Base-by-base conservation (phyloP, 805 yeast genomes). In the Schizosaccharomyces japonicus region DNA sequence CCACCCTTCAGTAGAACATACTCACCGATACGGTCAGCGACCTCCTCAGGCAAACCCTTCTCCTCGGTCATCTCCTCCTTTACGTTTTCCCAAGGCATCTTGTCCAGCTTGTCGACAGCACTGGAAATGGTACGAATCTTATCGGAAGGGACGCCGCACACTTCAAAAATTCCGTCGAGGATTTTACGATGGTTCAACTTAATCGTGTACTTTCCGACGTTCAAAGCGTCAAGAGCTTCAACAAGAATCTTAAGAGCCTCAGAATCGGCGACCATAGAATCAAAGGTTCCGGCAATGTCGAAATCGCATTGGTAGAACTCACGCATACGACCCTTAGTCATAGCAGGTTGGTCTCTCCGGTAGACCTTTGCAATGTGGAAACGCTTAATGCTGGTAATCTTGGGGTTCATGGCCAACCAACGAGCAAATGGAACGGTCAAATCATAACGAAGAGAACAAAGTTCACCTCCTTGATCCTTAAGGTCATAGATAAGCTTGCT, bases 261-360 rank as follows among this genome's bases (percentile, higher is more conserved):
- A 6, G 95, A 76, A 61, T 90, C 99, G 23, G 98, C 94, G 44
- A 90, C 90, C 98, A 90, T 90, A 27, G 76, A 58, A 58, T 90
- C 98, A 61, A 80, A 87, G 49, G 62, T 64, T 48, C 99, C 99
- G 21, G 99, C 99, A 58, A 90, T 69, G 63, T 90, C 99, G 57
- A 90, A 81, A 66, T 90, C 99, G 69, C 99, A 90, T 66, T 90
- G 99, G 64, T 90, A 90, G 59, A 90, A 90, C 65, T 90, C 99
- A 72, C 99, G 80, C 98, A 90, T 90, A 65, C 99, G 75, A 52
- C 99, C 99, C 65, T 90, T 90, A 47, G 96, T 87, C 98, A 90
- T 90, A 6, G 99, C 99, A 4, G 99, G 99, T 65, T 90, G 99
- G 62, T 90, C 99, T 66, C 99, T 80, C 68, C 99, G 77, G 66